Conservation (phyloP, 192 early-diverging fungal genomes). For the Linnemannia zychae region DNA sequence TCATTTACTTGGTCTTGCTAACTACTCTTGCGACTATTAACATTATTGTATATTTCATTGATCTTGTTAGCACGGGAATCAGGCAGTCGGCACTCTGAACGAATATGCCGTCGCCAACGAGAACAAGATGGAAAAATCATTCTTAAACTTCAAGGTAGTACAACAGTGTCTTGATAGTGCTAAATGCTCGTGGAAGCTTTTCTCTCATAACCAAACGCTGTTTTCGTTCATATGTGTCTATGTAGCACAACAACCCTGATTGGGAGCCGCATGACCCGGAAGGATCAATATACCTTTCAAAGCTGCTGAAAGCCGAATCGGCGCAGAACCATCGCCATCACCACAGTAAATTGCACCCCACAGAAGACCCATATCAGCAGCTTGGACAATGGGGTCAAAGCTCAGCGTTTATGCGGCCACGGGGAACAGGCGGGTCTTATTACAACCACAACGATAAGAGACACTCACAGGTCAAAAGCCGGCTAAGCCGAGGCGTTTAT, state of each 20-base stretch:
- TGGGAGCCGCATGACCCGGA: constrained; percentile 90
- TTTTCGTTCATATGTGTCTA: neutral
- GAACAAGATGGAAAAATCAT: constrained; percentile 99
- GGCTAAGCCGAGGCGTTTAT: constrained; percentile 2
- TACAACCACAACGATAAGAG: constrained; percentile 27
- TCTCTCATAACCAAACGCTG: neutral
- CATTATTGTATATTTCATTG: neutral
- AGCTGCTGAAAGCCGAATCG: constrained; percentile 64
- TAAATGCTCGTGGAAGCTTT: neutral
- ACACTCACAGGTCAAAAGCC: constrained; percentile 37
- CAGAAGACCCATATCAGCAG: constrained; percentile 19
- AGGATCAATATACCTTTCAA: constrained; percentile 84
- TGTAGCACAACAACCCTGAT: constrained; percentile 87
- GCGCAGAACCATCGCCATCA: constrained; percentile 11
- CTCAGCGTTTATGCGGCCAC: constrained; percentile 26
- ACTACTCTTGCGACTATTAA: neutral
- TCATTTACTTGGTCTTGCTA: neutral
- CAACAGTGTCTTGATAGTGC: neutral
- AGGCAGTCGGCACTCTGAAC: constrained; percentile 62
- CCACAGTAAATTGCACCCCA: constrained; percentile 4
- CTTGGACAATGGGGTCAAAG: constrained; percentile 15
- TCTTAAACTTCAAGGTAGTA: constrained; percentile 92
- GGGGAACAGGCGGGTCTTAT: constrained; percentile 17
- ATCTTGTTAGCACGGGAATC: constrained; percentile 77
- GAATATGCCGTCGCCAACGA: constrained; percentile 82